Conservation (phyloP, 1,284 basidiomycete genomes). For the Xerocomus cyaneibrunnescens region DNA sequence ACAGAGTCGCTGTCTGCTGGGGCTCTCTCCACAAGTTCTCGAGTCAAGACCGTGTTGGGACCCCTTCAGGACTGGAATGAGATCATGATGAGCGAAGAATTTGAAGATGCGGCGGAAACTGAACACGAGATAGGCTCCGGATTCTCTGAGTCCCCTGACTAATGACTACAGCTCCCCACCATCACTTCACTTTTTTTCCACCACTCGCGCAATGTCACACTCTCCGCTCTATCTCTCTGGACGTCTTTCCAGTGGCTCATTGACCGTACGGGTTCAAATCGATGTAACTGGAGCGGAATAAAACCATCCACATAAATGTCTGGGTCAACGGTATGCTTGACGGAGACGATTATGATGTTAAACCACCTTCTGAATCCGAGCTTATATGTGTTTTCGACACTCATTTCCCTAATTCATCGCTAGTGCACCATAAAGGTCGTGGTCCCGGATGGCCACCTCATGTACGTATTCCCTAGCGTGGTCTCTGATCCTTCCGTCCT, state of each 20-base stretch:
- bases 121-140: too few species aligned
- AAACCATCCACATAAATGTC: conserved; percentile 26
- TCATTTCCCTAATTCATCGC: neutral
- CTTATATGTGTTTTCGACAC: neutral
- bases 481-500: neutral
- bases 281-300: conserved; percentile 26
- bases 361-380: conserved; percentile 15
- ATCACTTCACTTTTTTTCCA: conserved; percentile 24
- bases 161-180: conserved; percentile 13
- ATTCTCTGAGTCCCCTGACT: too few species aligned
- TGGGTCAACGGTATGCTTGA: conserved; percentile 16
- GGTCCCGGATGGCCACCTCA: neutral
- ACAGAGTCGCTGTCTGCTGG: too few species aligned
- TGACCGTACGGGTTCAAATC: conserved; percentile 18
- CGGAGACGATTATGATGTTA: conserved; percentile 2
- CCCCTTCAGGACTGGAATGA: too few species aligned
- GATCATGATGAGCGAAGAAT: too few species aligned
- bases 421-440: neutral
- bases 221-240: conserved; percentile 33
- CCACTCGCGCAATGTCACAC: conserved; percentile 32
- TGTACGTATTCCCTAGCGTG: neutral
- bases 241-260: conserved; percentile 13
- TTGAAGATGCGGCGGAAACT: too few species aligned
- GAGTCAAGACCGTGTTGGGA: too few species aligned
- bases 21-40: too few species aligned